phyloP scores from a whole-genome alignment of 1,284 basidiomycete genomes.

The Gymnopus androsaceus region DNA sequence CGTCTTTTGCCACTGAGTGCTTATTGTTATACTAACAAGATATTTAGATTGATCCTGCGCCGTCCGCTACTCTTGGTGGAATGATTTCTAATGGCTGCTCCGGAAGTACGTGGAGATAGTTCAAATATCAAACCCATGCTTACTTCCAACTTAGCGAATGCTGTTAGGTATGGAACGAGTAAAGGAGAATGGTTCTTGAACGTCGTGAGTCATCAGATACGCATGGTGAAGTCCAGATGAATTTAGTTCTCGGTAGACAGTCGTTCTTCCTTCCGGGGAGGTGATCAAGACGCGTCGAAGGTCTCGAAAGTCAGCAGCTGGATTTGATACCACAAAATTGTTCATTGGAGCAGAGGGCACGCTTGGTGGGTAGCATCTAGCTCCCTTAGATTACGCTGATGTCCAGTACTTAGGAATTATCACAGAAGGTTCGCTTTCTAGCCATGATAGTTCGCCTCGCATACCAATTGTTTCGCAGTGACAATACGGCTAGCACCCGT shows the following conservation, averaged over 20 bases:
- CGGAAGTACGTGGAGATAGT: slow-evolving; percentile 54
- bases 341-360: slow-evolving; percentile 97
- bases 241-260: slow-evolving; percentile 53
- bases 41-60: slow-evolving; percentile 74
- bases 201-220: slow-evolving; percentile 45
- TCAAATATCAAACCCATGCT: slow-evolving; percentile 5
- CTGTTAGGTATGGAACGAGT: slow-evolving; percentile 86
- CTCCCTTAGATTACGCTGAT: no score
- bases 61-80: slow-evolving; percentile 85
- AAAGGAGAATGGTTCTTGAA: slow-evolving; percentile 87
- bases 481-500: slow-evolving; percentile 82
- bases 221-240: background rate
- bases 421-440: slow-evolving; percentile 72
- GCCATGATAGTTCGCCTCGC: slow-evolving; percentile 27
- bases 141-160: slow-evolving; percentile 64
- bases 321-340: slow-evolving; percentile 88
- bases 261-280: slow-evolving; percentile 87
- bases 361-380: no score
- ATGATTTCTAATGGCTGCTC: slow-evolving; percentile 88
- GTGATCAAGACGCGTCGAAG: slow-evolving; percentile 90
- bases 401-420: no score
- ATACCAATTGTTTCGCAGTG: slow-evolving; percentile 44
- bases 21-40: background rate
- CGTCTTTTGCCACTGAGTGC: slow-evolving; percentile 25
- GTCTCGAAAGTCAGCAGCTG: slow-evolving; percentile 88